These are phyloP conservation scores for Talinum fruticosum DNA, from an alignment of 148 eudicot genomes.

Conservation along the genomic window DNA sequence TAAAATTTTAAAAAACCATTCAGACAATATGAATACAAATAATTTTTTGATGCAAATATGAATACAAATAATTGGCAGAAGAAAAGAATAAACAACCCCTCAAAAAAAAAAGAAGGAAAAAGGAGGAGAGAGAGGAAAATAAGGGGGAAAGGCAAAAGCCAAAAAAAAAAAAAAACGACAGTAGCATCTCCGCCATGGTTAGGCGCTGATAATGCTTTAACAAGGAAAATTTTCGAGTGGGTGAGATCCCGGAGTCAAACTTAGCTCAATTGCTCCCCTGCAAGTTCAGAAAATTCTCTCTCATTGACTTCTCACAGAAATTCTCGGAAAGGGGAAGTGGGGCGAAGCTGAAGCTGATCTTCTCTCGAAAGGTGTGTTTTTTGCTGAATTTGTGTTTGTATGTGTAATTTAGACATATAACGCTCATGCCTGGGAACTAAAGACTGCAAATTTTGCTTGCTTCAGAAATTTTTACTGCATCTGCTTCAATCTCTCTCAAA, in stretches of 20 bases:
- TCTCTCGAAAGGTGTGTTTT: constrained; percentile 15
- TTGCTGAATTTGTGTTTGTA: constrained; percentile 7
- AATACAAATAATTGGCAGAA: too few relatives aligned
- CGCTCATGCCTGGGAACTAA: constrained; percentile 8
- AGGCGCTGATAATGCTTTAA: background rate
- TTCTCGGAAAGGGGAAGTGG: background rate
- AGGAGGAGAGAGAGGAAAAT: background rate
- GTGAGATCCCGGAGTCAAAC: background rate
- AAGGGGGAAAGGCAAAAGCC: too few relatives aligned
- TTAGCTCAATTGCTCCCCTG: background rate
- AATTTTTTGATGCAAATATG: too few relatives aligned
- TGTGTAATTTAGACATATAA: background rate
- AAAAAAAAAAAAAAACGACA: too few relatives aligned
- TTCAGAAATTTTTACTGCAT: background rate
- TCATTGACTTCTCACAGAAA: background rate
- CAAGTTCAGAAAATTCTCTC: background rate
- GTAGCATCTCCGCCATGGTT: background rate
- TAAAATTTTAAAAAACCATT: too few relatives aligned
- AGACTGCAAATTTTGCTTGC: constrained; percentile 5
- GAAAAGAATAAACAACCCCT: too few relatives aligned
- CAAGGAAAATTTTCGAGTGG: background rate
- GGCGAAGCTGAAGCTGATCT: background rate
- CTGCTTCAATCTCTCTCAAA: constrained; percentile 4
- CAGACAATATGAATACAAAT: too few relatives aligned
- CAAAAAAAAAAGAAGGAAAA: too few relatives aligned